Percentiles rank a stretch among this genome's conserved stretches.
These are phyloP conservation scores for Panicum miliaceum DNA, from an alignment of 176 grass and related monocot species.

Conservation along the genomic window DNA sequence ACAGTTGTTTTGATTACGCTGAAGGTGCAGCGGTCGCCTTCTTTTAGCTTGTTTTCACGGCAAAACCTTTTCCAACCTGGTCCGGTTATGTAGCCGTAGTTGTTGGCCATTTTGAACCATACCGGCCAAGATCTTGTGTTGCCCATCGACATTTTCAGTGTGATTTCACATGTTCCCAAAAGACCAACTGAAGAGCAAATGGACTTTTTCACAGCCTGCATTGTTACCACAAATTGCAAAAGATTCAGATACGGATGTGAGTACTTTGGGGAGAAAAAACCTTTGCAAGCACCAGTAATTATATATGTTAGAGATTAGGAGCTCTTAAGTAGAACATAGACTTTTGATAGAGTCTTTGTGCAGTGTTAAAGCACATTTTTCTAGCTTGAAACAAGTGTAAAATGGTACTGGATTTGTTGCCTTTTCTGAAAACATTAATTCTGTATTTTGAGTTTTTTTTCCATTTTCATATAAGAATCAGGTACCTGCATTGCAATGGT, in stretches of 20 bases:
- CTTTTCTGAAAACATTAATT: background rate
- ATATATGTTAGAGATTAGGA: background rate
- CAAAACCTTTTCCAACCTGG: slow-evolving; percentile 40
- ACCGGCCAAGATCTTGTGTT: slow-evolving; percentile 31
- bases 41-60: slow-evolving; percentile 36
- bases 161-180: slow-evolving; percentile 7
- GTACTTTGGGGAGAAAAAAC: background rate
- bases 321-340: background rate
- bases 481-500: background rate
- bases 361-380: background rate
- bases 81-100: slow-evolving; percentile 22
- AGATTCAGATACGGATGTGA: background rate
- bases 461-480: background rate
- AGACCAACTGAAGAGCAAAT: slow-evolving; percentile 42
- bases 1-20: slow-evolving; percentile 7
- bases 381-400: slow-evolving; percentile 17
- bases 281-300: background rate
- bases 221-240: background rate
- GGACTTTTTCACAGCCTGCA: slow-evolving; percentile 26
- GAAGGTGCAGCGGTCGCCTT: slow-evolving; percentile 30
- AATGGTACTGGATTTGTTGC: background rate
- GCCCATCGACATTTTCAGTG: background rate
- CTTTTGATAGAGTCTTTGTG: background rate
- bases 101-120: slow-evolving; percentile 11
- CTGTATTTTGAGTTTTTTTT: background rate